phyloP scores from a whole-genome alignment of 2,329 filamentous ascomycete species.

The Scytalidium lignicola region DNA sequence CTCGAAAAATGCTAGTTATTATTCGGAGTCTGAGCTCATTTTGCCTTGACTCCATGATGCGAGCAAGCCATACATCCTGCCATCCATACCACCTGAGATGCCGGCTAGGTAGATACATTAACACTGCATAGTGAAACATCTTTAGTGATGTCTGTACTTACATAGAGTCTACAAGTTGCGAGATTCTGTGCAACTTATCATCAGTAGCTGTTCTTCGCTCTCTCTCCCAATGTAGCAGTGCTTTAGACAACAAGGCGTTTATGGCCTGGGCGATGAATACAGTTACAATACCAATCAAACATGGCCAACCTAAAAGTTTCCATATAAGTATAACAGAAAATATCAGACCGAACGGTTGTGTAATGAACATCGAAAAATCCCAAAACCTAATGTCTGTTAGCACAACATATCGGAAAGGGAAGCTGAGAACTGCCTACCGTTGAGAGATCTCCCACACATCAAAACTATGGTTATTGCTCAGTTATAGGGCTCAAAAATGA shows the following conservation, averaged over 20 bases:
- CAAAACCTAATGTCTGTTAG: constrained; percentile 54
- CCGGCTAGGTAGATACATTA: constrained; percentile 53
- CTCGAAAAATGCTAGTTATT: constrained; percentile 56
- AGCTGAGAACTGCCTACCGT: constrained; percentile 18
- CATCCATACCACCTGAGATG: constrained; percentile 79
- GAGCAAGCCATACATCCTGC: constrained; percentile 68
- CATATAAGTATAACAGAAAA: constrained; percentile 71
- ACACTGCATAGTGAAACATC: background rate
- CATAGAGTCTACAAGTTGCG: constrained; percentile 71
- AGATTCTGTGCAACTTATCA: constrained; percentile 70
- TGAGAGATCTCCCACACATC: constrained; percentile 81
- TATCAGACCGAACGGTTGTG: constrained; percentile 70
- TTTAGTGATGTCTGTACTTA: background rate
- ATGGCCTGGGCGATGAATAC: constrained; percentile 63
- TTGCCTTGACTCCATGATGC: constrained; percentile 63
- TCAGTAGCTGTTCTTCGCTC: constrained; percentile 71
- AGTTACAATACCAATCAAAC: constrained; percentile 66
- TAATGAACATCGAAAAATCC: constrained; percentile 75
- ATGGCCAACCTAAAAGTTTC: constrained; percentile 74
- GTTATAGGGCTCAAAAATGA: background rate
- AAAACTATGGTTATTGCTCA: constrained; percentile 12
- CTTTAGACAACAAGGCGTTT: constrained; percentile 63
- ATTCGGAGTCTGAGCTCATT: constrained; percentile 63
- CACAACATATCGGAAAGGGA: background rate
- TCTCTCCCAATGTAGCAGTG: constrained; percentile 64